Base-by-base conservation (phyloP, 805 yeast genomes). In the Metahyphopichia silvanorum region DNA sequence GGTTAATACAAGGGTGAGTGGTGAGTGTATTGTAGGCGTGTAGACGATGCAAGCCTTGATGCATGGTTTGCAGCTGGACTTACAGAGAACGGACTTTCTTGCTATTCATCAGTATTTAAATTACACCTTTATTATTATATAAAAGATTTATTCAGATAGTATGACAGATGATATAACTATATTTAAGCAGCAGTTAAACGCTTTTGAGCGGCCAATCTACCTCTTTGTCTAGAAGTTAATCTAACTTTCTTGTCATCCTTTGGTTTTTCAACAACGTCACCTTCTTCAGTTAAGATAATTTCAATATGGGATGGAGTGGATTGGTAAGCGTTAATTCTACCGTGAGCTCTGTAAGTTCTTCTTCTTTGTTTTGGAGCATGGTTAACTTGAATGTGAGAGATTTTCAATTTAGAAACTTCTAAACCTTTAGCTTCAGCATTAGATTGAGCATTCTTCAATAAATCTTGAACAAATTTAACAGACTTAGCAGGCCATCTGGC, bases 321-420 rank as follows among this genome's bases (percentile, higher is more conserved):
- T 79, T 88, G 94, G 93, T 88, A 93, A 63, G 96, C 95, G 77
- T 91, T 93, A 71, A 88, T 86, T 84, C 98, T 93, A 86, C 99
- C 99, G 84, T 91, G 98, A 63, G 99, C 99, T 84, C 99, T 89
- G 96, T 78, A 93, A 66, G 98, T 93, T 79, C 99, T 88, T 81
- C 99, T 91, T 82, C 98, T 93, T 79, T 87, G 95, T 78, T 88
- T 88, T 77, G 99, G 98, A 63, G 98, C 98, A 73, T 88, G 96
- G 95, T 93, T 93, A 66, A 91, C 98, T 81, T 93, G 98, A 69
- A 93, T 91, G 86, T 93, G 98, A 57, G 95, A 82, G 65, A 93
- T 80, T 76, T 83, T 84, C 69, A 93, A 85, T 71, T 85, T 86
- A 59, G 94, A 78, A 60, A 85, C 79, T 71, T 93, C 97, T 74